Conservation (phyloP, 225 moss, liverwort and hornwort species). For the Bryoerythrophyllum caledonicum region DNA sequence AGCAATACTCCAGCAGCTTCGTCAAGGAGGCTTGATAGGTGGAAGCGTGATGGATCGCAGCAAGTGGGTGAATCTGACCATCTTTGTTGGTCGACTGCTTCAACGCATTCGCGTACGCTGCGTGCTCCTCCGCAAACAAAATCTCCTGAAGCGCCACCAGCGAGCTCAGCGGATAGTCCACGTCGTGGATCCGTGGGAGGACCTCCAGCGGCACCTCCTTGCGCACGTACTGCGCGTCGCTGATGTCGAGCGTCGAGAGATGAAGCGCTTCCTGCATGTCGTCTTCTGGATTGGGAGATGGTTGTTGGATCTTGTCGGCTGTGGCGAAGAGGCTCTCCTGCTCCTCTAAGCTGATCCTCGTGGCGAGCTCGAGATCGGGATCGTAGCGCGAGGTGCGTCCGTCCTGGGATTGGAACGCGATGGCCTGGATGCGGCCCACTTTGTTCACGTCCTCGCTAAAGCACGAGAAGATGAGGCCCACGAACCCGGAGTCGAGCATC, state of each 20-base stretch:
- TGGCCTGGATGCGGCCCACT: conserved; percentile 95
- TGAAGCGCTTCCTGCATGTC: conserved; percentile 99
- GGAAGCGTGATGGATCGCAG: conserved; percentile 91
- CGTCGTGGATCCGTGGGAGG: conserved; percentile 49
- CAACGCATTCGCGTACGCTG: conserved; percentile 88
- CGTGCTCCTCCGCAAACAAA: conserved; percentile 89
- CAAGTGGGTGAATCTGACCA: conserved; percentile 84
- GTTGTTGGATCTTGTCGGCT: conserved; percentile 59
- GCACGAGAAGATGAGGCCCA: conserved; percentile 95
- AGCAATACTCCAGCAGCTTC: conserved; percentile 91
- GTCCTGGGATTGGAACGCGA: conserved; percentile 94
- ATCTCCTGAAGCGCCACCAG: conserved; percentile 89
- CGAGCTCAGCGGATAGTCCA: conserved; percentile 64
- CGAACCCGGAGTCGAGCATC: conserved; percentile 89
- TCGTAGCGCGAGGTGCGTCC: conserved; percentile 52
- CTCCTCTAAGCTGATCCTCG: conserved; percentile 46
- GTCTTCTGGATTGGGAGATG: conserved; percentile 42
- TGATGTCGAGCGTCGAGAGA: conserved; percentile 81
- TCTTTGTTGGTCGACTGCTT: conserved; percentile 49
- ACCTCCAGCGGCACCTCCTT: conserved; percentile 95
- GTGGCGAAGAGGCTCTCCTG: conserved; percentile 90
- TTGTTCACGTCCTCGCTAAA: conserved; percentile 93
- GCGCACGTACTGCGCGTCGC: conserved; percentile 78
- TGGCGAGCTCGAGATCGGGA: conserved; percentile 34
- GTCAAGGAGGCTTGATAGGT: conserved; percentile 89